Evolutionary conservation across 345 rosid genomes (phyloP).

Genomic region (Zanthoxylum bungeanum): DNA sequence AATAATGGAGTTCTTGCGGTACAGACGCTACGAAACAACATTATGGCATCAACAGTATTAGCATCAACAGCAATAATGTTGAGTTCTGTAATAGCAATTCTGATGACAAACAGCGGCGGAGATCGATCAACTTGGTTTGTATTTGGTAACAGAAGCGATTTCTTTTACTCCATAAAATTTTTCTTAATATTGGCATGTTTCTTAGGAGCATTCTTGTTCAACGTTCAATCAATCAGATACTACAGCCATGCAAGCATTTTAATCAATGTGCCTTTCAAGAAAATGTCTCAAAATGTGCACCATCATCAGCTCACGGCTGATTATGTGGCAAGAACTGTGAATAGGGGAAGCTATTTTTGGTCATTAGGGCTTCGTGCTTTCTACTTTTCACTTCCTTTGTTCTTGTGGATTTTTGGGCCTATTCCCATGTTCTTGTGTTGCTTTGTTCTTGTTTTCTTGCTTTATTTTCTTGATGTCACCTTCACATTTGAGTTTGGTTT

Average conservation of each 20-base stretch:
- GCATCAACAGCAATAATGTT: conserved; percentile 85
- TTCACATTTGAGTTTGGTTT: conserved; percentile 47
- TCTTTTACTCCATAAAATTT: conserved; percentile 57
- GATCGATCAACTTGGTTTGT: conserved; percentile 33
- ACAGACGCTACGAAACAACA: conserved; percentile 84
- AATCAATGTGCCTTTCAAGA: conserved; percentile 70
- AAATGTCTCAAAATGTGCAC: conserved; percentile 27
- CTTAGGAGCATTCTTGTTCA: conserved; percentile 67
- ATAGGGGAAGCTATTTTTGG: conserved; percentile 89
- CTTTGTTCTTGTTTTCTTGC: conserved; percentile 45
- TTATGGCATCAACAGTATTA: conserved; percentile 89
- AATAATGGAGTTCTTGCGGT: conserved; percentile 89
- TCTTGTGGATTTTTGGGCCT: conserved; percentile 91
- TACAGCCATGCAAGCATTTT: conserved; percentile 89
- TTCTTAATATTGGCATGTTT: conserved; percentile 64
- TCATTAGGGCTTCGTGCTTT: conserved; percentile 82
- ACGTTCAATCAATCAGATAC: conserved; percentile 73
- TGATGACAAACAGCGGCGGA: conserved; percentile 42
- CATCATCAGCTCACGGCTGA: conserved; percentile 43
- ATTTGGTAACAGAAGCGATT: conserved; percentile 56
- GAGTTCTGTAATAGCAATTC: conserved; percentile 65
- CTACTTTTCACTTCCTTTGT: conserved; percentile 80
- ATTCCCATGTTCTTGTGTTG: conserved; percentile 66
- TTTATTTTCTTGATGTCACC: conserved; percentile 65
- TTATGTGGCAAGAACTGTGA: conserved; percentile 63